Evolutionary conservation across 148 eudicot genomes (phyloP), one percentile per base, ranked within the genome.

Genomic region (Arctostaphylos glauca): DNA sequence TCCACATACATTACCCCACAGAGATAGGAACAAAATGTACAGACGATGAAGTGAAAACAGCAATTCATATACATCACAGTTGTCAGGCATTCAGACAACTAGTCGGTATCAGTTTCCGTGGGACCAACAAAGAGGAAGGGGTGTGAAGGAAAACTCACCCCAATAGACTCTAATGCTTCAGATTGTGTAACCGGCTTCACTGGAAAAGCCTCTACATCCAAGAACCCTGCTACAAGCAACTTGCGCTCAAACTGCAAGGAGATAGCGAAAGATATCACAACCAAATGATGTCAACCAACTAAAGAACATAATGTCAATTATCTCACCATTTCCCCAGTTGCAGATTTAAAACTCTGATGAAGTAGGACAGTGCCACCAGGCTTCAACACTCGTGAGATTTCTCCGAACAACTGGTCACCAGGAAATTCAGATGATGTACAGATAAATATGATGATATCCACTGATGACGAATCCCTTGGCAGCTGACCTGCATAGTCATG

Each of bases 351-450:
- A 44, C 82, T 81, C 84, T 83, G 83, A 31, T 86, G 77, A 73
- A 95, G 76, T 66, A 94, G 83, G 80, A 96, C 76, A 80, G 80
- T 86, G 64, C 98, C 98, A 86, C 90, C 95, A 64, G 98, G 97
- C 89, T 91, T 96, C 78, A 88, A 50, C 47, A 89, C 91, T 87
- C 94, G 87, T 58, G 90, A 91, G 71, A 93, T 81, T 81, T 92
- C 94, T 74, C 81, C 85, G 72, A 92, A 89, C 80, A 92, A 75
- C 31, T 89, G 70, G 10, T 84, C 87, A 81, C 89, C 71, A 9
- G 95, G 98, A 85, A 94, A 94, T n/a, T 88, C 97, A 49, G 81
- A 60, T 10, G 87, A 85, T 77, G 87, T 86, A 73, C 91, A 90
- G 81, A 92, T 78, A 60, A 87, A 85, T 50, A 93, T 54, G 76